Percentiles rank a stretch among this genome's conserved stretches.
Evolutionary conservation across 495 filamentous ascomycete species (phyloP).

Genomic region (Penicillium paradoxum): DNA sequence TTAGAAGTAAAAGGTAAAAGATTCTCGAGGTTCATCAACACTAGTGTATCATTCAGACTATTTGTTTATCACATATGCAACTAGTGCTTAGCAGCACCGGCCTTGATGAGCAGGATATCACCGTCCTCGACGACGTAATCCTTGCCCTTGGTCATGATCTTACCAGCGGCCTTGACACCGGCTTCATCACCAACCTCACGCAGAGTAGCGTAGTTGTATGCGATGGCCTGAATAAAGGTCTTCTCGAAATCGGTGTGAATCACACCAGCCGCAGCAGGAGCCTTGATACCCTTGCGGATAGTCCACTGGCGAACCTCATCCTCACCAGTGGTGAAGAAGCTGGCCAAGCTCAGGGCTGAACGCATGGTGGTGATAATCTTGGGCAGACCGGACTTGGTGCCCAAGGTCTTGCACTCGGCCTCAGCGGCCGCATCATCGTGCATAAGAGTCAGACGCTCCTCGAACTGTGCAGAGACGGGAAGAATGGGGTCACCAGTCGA

Average conservation of each 20-base stretch:
- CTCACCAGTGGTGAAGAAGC: slow-evolving; percentile 95
- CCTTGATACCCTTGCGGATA: slow-evolving; percentile 93
- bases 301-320: slow-evolving; percentile 99
- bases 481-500: slow-evolving; percentile 84
- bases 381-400: slow-evolving; percentile 82
- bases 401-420: slow-evolving; percentile 85
- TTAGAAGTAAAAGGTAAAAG: too few relatives aligned
- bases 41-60: slow-evolving; percentile 18
- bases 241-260: slow-evolving; percentile 99
- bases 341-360: slow-evolving; percentile 77
- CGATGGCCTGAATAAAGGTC: slow-evolving; percentile 96
- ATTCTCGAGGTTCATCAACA: slow-evolving; percentile 1
- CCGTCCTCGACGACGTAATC: slow-evolving; percentile 69
- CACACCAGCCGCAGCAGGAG: slow-evolving; percentile 93
- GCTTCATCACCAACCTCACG: slow-evolving; percentile 86
- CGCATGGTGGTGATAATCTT: slow-evolving; percentile 96
- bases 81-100: slow-evolving; percentile 84
- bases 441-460: slow-evolving; percentile 82
- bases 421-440: slow-evolving; percentile 69
- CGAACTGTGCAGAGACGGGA: slow-evolving; percentile 85
- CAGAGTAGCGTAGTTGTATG: slow-evolving; percentile 75
- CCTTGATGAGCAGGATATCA: slow-evolving; percentile 80
- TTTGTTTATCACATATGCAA: slow-evolving; percentile 9
- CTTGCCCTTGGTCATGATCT: slow-evolving; percentile 98
- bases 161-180: slow-evolving; percentile 85